These are phyloP conservation scores for Orbilia quercus DNA, from an alignment of 2,329 filamentous ascomycete genomes.

Conservation along the genomic window DNA sequence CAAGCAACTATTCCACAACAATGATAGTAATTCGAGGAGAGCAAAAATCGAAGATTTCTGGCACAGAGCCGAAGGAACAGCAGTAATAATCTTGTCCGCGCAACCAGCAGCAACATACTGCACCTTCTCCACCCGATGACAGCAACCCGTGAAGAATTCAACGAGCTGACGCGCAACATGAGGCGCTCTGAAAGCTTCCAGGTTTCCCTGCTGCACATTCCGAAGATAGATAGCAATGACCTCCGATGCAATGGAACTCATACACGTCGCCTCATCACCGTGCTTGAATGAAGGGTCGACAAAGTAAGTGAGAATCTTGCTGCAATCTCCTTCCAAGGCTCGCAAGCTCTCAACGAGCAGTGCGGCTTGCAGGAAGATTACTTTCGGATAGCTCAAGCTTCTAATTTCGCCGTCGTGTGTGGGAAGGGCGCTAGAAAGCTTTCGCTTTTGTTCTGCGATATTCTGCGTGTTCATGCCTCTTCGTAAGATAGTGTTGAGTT, in stretches of 20 bases:
- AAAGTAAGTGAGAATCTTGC: conserved; percentile 89
- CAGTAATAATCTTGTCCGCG: conserved; percentile 84
- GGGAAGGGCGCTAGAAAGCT: conserved; percentile 78
- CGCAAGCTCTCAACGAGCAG: conserved; percentile 89
- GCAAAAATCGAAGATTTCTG: conserved; percentile 91
- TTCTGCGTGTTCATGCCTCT: conserved; percentile 84
- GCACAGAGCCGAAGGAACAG: conserved; percentile 89
- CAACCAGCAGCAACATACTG: conserved; percentile 86
- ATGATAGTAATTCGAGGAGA: conserved; percentile 85
- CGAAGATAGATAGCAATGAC: conserved; percentile 82
- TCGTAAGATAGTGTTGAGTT: conserved; percentile 91
- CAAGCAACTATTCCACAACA: conserved; percentile 95
- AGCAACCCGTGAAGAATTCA: conserved; percentile 85
- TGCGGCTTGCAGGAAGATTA: conserved; percentile 90
- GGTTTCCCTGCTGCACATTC: conserved; percentile 76
- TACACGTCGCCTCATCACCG: conserved; percentile 72
- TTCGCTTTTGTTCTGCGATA: conserved; percentile 81
- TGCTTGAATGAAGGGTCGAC: conserved; percentile 83
- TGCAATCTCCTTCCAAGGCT: conserved; percentile 87
- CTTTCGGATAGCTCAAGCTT: conserved; percentile 85
- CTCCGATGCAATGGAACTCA: conserved; percentile 71
- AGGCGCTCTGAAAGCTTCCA: conserved; percentile 85
- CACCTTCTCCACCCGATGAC: conserved; percentile 90
- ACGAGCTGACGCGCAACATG: conserved; percentile 90
- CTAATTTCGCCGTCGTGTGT: conserved; percentile 81